Evolutionary conservation across 352 stramenopile species (phyloP).

Genomic region (Phytopythium aichiense): DNA sequence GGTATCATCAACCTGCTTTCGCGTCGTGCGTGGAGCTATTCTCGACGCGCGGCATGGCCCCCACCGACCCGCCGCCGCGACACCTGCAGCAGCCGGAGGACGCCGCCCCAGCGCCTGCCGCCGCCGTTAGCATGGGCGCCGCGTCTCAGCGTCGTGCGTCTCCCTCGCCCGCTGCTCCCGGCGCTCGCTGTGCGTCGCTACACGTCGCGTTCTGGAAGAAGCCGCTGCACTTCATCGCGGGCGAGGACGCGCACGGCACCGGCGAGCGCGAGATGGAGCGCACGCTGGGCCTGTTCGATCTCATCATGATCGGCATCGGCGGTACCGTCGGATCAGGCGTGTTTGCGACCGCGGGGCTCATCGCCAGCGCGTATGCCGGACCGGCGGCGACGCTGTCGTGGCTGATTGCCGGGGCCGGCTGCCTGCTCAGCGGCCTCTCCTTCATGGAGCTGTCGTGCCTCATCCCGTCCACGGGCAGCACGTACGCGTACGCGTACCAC

Average conservation of each 20-base stretch:
- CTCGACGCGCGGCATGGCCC: background rate
- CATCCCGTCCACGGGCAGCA: slow-evolving; percentile 88
- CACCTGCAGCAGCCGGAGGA: background rate
- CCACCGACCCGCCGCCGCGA: background rate
- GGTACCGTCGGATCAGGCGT: slow-evolving; percentile 93
- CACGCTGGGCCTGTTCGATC: slow-evolving; percentile 87
- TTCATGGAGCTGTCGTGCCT: slow-evolving; percentile 90
- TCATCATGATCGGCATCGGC: slow-evolving; percentile 92
- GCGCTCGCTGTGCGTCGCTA: slow-evolving; percentile 10
- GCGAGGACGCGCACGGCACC: slow-evolving; percentile 4
- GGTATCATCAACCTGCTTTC: background rate
- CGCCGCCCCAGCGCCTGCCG: background rate
- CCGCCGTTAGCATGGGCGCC: background rate
- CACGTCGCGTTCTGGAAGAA: slow-evolving; percentile 75
- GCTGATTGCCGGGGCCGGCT: slow-evolving; percentile 77
- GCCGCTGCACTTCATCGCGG: slow-evolving; percentile 43
- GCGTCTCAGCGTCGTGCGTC: background rate
- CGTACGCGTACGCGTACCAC: slow-evolving; percentile 94
- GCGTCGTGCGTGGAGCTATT: background rate
- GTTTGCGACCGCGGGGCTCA: slow-evolving; percentile 83
- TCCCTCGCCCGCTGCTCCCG: background rate
- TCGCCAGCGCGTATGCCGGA: slow-evolving; percentile 61
- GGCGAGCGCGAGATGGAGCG: slow-evolving; percentile 33
- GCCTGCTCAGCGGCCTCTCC: slow-evolving; percentile 76
- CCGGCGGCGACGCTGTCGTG: slow-evolving; percentile 83